Percentiles rank a stretch among this genome's conserved stretches.
These are phyloP conservation scores for Arabis hirsuta DNA, from an alignment of 345 rosid genomes.

Conservation along the genomic window DNA sequence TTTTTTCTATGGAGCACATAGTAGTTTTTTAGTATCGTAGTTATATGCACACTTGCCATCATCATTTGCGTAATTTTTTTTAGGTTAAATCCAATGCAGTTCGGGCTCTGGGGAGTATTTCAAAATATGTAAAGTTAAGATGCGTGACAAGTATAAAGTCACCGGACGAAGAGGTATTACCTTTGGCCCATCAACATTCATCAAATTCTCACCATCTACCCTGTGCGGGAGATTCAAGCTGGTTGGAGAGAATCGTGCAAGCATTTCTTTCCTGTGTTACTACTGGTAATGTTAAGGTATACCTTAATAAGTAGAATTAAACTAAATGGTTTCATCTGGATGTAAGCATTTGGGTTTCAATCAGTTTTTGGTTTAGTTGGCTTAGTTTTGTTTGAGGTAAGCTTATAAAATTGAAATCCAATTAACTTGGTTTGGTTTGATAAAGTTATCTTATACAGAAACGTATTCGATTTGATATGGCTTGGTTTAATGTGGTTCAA, in stretches of 20 bases:
- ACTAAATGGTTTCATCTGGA: slow-evolving; percentile 9
- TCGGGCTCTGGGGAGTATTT: slow-evolving; percentile 87
- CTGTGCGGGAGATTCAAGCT: slow-evolving; percentile 45
- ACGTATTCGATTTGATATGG: slow-evolving; percentile 4
- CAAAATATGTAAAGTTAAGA: slow-evolving; percentile 55
- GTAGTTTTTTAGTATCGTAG: slow-evolving; percentile 9
- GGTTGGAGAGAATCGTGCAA: slow-evolving; percentile 80
- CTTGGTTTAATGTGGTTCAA: slow-evolving; percentile 1
- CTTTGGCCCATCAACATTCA: slow-evolving; percentile 32
- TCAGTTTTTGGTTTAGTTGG: slow-evolving; percentile 15
- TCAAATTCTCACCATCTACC: slow-evolving; percentile 40
- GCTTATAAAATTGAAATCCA: slow-evolving; percentile 10
- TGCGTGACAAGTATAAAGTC: slow-evolving; percentile 46
- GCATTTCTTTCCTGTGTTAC: slow-evolving; percentile 96
- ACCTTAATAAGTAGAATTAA: slow-evolving; percentile 16
- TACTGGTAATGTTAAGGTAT: slow-evolving; percentile 96
- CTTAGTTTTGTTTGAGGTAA: slow-evolving; percentile 4
- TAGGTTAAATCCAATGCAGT: slow-evolving; percentile 90
- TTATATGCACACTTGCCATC: slow-evolving; percentile 30
- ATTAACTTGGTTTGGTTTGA: slow-evolving; percentile 27
- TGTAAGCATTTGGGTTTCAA: slow-evolving; percentile 22
- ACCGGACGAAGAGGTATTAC: slow-evolving; percentile 31
- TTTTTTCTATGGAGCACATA: background rate
- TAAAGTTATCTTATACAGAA: slow-evolving; percentile 14
- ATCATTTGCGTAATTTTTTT: slow-evolving; percentile 10